Evolutionary conservation across 208 protist species (phyloP), one percentile per base, ranked within the genome.

Genomic region (Phytomonas sp.): DNA sequence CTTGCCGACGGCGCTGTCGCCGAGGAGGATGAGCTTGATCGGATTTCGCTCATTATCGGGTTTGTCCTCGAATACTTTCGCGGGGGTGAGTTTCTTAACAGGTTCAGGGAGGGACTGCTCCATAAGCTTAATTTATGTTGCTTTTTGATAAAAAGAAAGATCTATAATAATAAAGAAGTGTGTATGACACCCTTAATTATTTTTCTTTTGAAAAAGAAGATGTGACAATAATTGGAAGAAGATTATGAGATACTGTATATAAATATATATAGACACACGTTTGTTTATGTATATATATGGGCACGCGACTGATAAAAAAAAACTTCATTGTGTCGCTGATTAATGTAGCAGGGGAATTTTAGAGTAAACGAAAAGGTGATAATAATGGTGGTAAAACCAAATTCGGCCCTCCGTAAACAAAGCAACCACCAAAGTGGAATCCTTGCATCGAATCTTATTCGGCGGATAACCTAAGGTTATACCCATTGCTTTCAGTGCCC

Each of bases 1-100:
- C 78, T 98, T 98, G 34, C 97, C 97, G 7, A 98, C 96, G 3
- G 95, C 94, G 71, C 94, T 98, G 75, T 98, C 95, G n/a, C 97
- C 97, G 20, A 98, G 84, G 11, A 97, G 79, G 65, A 98, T 98
- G 30, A 98, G 81, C 82, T 98, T 98, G 23, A 98, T 80, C 7
- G 87, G 83, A 33, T 96, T 89, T 5, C 91, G 84, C 26, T 59
- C 51, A 4, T 94, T 87, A 66, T 90, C 82, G 4, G 87, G 74
- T 66, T 87, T 90, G 72, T 92, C 84, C 63, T 93, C 85, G 11
- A 94, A 67, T 33, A 91, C 76, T 63, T 76, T 90, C 72, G 89
- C 91, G 32, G 81, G 68, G 67, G 87, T 91, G 30, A 94, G 60
- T 17, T 79, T 78, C 20, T 78, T 77, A 53, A 77, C 64, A 62